Conservation (phyloP, 768 basidiomycete species). For the Cystofilobasidium bisporidii region DNA sequence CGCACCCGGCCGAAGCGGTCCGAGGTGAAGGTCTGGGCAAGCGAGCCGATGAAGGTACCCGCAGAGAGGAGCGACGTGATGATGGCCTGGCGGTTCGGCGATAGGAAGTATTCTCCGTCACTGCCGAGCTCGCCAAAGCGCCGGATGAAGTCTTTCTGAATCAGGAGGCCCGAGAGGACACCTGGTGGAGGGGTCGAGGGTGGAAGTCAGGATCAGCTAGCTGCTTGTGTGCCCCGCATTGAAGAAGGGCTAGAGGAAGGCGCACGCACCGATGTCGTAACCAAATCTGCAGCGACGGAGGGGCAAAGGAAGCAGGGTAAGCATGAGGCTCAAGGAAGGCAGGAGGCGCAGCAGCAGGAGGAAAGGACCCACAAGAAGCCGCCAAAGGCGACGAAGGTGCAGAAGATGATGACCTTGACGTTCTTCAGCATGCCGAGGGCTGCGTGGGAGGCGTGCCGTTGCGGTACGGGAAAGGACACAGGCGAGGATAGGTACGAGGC, state of each 20-base stretch:
- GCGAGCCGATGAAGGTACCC: conserved; percentile 43
- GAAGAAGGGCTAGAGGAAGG: too few species aligned
- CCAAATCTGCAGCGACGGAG: too few species aligned
- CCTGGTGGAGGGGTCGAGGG: background rate
- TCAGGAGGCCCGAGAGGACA: conserved; percentile 51
- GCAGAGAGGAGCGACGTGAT: conserved; percentile 55
- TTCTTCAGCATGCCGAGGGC: background rate
- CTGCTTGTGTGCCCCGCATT: too few species aligned
- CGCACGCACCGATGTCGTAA: background rate
- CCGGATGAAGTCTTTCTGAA: conserved; percentile 65
- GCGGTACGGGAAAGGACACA: too few species aligned
- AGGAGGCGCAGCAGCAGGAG: too few species aligned
- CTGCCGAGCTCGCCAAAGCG: conserved; percentile 53
- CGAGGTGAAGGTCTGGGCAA: conserved; percentile 63
- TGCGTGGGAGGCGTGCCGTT: background rate
- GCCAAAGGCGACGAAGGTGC: conserved; percentile 1
- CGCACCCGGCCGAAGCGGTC: conserved; percentile 55
- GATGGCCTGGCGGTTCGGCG: conserved; percentile 59
- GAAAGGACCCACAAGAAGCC: background rate
- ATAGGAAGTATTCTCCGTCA: conserved; percentile 49
- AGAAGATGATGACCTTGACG: conserved; percentile 6
- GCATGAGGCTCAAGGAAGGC: background rate
- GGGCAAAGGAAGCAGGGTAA: background rate
- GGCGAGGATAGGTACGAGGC: too few species aligned
- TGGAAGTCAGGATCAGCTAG: background rate